Evolutionary conservation across 106 monocot genomes (phyloP).

Genomic region (Platanthera guangdongensis): DNA sequence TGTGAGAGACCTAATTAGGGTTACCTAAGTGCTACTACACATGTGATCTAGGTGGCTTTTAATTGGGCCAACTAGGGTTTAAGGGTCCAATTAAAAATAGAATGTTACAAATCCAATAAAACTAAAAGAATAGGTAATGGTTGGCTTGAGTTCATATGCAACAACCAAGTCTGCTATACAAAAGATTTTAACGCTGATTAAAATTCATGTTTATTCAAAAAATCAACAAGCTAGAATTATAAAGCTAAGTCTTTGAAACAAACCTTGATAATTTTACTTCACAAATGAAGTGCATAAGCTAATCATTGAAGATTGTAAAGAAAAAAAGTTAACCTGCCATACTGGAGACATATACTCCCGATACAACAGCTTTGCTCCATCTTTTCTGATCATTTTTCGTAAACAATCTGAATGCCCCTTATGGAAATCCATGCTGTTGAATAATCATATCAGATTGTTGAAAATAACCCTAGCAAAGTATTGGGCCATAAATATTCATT

Average conservation of each 20-base stretch:
- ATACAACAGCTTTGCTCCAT: constrained; percentile 27
- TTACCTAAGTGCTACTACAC: too few relatives aligned
- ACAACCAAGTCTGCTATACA: not conserved
- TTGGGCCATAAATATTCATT: not conserved
- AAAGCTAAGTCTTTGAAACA: not conserved
- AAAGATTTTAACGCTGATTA: not conserved
- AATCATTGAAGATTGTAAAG: not conserved
- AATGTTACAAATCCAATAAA: too few relatives aligned
- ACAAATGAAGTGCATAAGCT: not conserved
- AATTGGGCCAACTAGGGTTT: too few relatives aligned
- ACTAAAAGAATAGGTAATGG: too few relatives aligned
- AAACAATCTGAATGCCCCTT: constrained; percentile 24
- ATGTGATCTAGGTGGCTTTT: too few relatives aligned
- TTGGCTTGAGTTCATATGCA: not conserved
- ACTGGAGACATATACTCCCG: constrained; percentile 80
- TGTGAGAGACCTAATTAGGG: too few relatives aligned
- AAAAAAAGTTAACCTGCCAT: constrained; percentile 63
- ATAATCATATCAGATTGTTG: not conserved
- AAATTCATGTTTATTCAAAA: not conserved
- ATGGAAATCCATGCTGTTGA: not conserved
- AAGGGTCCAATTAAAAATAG: too few relatives aligned
- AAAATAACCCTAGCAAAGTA: not conserved
- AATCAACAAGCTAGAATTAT: not conserved
- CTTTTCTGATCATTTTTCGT: constrained; percentile 1
- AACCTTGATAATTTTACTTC: not conserved